Evolutionary conservation across 1,284 basidiomycete genomes (phyloP), one percentile per base, ranked within the genome.

Genomic region (Naganishia sp.): DNA sequence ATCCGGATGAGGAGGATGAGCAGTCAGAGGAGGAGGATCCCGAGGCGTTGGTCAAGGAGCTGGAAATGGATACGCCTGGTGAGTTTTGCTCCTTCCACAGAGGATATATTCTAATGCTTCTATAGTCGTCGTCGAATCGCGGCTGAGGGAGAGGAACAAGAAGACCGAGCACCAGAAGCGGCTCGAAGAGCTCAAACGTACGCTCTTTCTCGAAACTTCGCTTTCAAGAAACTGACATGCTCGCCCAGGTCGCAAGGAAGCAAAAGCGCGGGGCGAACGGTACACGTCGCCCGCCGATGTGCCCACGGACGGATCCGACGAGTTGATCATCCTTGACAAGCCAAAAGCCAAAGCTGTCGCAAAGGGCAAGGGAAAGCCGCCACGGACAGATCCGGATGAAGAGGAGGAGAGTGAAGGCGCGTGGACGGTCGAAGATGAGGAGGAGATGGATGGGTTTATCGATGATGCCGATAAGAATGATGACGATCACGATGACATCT

Each of bases 161-260:
- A 83, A 83, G 73, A 84, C 85, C 15, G 70, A 76, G 4, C 90
- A 85, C 73, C 85, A 88, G 70, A 82, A 82, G 72, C 87, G 85
- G 69, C 76, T 91, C 4, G 87, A 88, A 68, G 84, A 79, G 68
- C 72, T 90, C 58, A 88, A 85, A 78, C 81, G 89, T 86, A 66
- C 66, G 83, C 71, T 18, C 21, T 50, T 13, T 13, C 54, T 55
- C 63, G 7, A 9, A n/a, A 49, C 21, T 4, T 49, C 25, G n/a
- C 15, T 18, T 21, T 13, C 10, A 25, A 57, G 9, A 45, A 50
- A 5, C 25, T 45, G 32, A 53, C 35, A 9, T 43, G 17, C 25
- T 42, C 15, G 21, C 23, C 65, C 13, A 68, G 53, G 62, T 68
- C 65, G 39, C 74, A 72, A 69, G 84, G 84, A 82, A 65, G 83